A percentile compares a stretch with the other conserved stretches of the same genome.
Evolutionary conservation across 257 asterid species (phyloP).

Genomic region (Solanum appendiculatum): DNA sequence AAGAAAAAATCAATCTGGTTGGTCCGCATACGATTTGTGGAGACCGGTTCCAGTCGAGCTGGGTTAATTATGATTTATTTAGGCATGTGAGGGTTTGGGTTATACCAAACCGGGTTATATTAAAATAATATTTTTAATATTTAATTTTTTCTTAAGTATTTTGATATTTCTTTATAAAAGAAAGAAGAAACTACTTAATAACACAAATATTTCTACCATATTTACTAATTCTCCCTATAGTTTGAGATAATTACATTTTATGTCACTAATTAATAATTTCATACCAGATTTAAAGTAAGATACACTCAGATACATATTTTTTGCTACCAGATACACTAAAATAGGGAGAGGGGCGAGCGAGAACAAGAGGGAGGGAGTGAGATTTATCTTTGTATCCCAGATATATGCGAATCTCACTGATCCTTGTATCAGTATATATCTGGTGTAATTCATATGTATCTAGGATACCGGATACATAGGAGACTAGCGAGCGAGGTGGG

Average conservation of each 20-base stretch:
- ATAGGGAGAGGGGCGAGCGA: too few relatives aligned
- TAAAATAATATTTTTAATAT: too few relatives aligned
- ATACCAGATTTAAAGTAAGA: neutral
- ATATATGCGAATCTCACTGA: neutral
- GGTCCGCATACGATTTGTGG: neutral
- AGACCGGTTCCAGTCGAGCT: neutral
- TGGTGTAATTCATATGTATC: too few relatives aligned
- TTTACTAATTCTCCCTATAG: too few relatives aligned
- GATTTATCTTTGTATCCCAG: neutral
- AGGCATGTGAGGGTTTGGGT: neutral
- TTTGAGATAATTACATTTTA: neutral
- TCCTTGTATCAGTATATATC: too few relatives aligned
- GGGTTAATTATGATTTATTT: neutral
- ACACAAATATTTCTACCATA: neutral
- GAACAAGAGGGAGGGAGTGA: neutral
- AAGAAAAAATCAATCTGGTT: too few relatives aligned
- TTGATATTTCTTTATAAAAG: too few relatives aligned
- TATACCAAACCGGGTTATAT: neutral
- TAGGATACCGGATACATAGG: neutral
- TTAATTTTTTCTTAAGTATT: neutral
- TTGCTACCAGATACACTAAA: too few relatives aligned
- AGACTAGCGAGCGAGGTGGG: neutral
- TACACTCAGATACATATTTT: too few relatives aligned
- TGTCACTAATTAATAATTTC: neutral
- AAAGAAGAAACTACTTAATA: neutral